Conservation (phyloP, 2,329 filamentous ascomycete genomes). For the Tolypocladium tundrense region DNA sequence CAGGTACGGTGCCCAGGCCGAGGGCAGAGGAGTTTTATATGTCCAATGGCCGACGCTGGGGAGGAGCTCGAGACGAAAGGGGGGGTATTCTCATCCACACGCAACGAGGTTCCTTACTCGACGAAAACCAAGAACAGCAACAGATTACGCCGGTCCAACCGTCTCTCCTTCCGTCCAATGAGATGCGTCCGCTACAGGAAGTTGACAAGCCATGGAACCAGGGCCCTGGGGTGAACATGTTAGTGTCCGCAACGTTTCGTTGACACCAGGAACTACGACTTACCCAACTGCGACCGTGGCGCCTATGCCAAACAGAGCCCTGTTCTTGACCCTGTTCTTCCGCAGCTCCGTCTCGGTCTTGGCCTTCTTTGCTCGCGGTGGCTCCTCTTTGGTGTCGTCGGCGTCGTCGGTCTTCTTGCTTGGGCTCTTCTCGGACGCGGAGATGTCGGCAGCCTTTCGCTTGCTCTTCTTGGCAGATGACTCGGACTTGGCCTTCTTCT, state of each 20-base stretch:
- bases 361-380: conserved; percentile 59
- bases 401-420: conserved; percentile 25
- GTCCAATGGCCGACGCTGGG: background rate
- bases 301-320: conserved; percentile 76
- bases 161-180: background rate
- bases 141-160: background rate
- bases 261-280: conserved; percentile 27
- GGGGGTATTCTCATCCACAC: background rate
- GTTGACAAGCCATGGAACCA: conserved; percentile 42
- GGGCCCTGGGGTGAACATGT: conserved; percentile 21
- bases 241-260: conserved; percentile 3
- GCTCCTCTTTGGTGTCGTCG: conserved; percentile 24
- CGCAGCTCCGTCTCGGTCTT: conserved; percentile 73
- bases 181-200: conserved; percentile 26
- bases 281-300: conserved; percentile 87
- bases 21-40: background rate
- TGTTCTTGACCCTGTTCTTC: conserved; percentile 77
- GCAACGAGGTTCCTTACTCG: background rate
- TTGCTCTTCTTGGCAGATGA: conserved; percentile 46
- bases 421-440: conserved; percentile 49
- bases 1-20: background rate
- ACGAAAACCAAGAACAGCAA: background rate
- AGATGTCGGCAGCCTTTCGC: conserved; percentile 65
- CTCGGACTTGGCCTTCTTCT: conserved; percentile 25
- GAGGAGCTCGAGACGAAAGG: conserved; percentile 3